Base-by-base conservation (phyloP, 495 filamentous ascomycete species). In the Chlorociboria aeruginascens region DNA sequence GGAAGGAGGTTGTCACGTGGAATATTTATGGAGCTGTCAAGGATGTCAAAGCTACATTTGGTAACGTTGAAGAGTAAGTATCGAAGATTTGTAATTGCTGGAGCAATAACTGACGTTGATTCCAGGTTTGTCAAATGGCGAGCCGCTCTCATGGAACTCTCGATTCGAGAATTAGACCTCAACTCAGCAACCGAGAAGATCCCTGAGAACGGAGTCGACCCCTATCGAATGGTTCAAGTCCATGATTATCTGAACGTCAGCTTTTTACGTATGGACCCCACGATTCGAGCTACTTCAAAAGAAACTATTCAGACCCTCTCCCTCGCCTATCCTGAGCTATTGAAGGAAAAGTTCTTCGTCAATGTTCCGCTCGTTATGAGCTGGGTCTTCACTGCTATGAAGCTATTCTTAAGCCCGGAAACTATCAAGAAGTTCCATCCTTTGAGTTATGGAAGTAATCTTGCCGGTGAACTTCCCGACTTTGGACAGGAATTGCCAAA, bases 271-370 rank as follows among this genome's bases (percentile, higher is more conserved):
- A 72, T 79, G 61, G 77, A 85, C 43, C 73, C 83, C 1, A 63
- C 64, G n/a, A 71, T 85, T 54, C 82, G 79, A 53, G 70, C 79
- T 10, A 82, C 85, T 12, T 80, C 79, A 51, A 79, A 77, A 63
- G 79, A 87, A 68, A 85, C 82, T 33, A 89, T 94, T 61, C 73
- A 82, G 29, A 71, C 83, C 16, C 85, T 95, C 65, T 67, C 72
- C 38, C 77, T 74, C 42, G 80, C 82, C 43, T 95, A 95, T 68
- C 89, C 89, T 0, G 89, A 95, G 68, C 76, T 92, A 16, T 72
- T 95, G 29, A 79, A 81, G 46, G 76, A 87, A 63, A 95, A 94
- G 70, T 92, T 84, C 74, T 95, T 95, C 59, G 82, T 94, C 66
- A 95, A 95, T 50, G 85, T 94, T 7, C 88, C 89, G 0, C 62